Evolutionary conservation across 768 basidiomycete species (phyloP).

Genomic region (Tephrocybe sp.): DNA sequence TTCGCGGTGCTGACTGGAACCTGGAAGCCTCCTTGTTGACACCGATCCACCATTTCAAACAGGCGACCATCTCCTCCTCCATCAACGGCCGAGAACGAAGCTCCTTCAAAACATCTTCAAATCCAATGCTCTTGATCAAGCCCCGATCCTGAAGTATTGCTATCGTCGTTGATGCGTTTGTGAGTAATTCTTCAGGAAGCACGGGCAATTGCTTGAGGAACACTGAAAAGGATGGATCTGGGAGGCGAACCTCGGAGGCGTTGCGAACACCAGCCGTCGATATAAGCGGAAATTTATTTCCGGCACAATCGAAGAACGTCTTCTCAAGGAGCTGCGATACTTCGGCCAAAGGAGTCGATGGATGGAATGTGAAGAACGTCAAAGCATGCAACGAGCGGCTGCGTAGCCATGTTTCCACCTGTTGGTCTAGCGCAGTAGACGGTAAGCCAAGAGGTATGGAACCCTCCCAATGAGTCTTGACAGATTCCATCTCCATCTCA

Average conservation of each 20-base stretch:
- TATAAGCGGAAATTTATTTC: conserved; percentile 61
- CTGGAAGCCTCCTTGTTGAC: conserved; percentile 32
- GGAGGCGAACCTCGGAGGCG: conserved; percentile 67
- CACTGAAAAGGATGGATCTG: conserved; percentile 61
- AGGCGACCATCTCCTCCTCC: conserved; percentile 74
- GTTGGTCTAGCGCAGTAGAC: conserved; percentile 29
- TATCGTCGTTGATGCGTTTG: conserved; percentile 58
- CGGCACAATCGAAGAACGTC: conserved; percentile 74
- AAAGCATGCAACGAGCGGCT: conserved; percentile 73
- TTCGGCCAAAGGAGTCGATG: conserved; percentile 82
- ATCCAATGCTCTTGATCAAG: conserved; percentile 71
- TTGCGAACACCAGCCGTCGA: conserved; percentile 71
- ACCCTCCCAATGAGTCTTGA: conserved; percentile 60
- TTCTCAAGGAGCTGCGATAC: conserved; percentile 70
- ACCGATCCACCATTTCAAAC: conserved; percentile 83
- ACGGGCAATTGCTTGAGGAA: conserved; percentile 82
- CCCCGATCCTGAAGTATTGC: conserved; percentile 55
- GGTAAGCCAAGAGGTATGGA: conserved; percentile 31
- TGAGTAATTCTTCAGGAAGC: conserved; percentile 58
- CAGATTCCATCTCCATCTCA: conserved; percentile 69
- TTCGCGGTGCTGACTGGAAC: conserved; percentile 41
- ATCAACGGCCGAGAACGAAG: conserved; percentile 66
- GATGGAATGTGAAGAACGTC: conserved; percentile 86
- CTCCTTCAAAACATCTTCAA: conserved; percentile 81
- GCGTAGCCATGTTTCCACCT: conserved; percentile 49